Conservation (phyloP, 768 basidiomycete genomes). For the Coprinellus micaceus region DNA sequence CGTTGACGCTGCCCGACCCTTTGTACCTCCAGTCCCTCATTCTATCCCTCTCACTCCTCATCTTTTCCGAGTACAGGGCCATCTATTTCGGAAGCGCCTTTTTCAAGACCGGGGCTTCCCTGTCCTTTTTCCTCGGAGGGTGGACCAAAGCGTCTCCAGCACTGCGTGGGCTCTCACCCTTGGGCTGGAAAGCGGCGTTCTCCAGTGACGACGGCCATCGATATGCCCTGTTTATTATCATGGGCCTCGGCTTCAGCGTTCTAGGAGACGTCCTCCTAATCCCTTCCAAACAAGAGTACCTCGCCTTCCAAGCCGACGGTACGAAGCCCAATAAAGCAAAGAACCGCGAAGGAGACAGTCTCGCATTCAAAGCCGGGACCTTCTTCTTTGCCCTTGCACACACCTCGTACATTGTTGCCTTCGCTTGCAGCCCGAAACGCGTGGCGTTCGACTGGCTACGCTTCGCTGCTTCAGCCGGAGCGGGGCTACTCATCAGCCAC, state of each 20-base stretch:
- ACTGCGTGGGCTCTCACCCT: too few relatives aligned
- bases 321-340: neutral
- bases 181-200: neutral
- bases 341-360: conserved; percentile 13
- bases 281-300: conserved; percentile 15
- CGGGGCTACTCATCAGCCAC: conserved; percentile 12
- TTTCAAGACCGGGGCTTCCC: conserved; percentile 21
- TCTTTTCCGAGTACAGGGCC: conserved; percentile 19
- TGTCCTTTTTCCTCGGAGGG: conserved; percentile 21
- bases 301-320: neutral
- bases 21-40: conserved; percentile 7
- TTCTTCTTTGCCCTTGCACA: conserved; percentile 21
- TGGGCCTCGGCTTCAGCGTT: conserved; percentile 20
- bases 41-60: conserved; percentile 16
- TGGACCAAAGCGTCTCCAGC: conserved; percentile 7
- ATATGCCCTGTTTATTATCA: conserved; percentile 13
- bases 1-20: neutral
- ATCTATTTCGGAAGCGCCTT: conserved; percentile 18
- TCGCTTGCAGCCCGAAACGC: conserved; percentile 7
- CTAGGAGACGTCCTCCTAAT: conserved; percentile 23
- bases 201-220: conserved; percentile 2
- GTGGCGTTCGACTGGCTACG: conserved; percentile 9
- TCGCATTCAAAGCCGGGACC: conserved; percentile 19
- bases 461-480: conserved; percentile 14
- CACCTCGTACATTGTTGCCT: conserved; percentile 17